Conservation (phyloP, 176 grass and related monocot genomes). For the Oryza longistaminata region DNA sequence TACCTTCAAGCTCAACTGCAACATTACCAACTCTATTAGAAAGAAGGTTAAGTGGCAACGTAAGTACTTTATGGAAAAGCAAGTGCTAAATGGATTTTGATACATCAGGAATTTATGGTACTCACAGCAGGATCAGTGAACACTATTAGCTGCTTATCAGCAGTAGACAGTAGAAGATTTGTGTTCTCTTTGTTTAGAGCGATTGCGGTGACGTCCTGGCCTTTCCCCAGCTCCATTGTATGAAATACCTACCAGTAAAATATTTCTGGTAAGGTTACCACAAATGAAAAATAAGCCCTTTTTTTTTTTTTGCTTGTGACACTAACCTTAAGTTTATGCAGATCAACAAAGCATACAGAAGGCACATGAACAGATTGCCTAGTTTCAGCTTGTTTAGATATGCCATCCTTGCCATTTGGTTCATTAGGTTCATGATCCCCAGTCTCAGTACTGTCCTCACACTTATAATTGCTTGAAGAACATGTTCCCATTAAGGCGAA, state of each 20-base stretch:
- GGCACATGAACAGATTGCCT: constrained; percentile 65
- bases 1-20: constrained; percentile 97
- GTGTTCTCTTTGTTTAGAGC: constrained; percentile 93
- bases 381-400: constrained; percentile 34
- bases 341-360: constrained; percentile 90
- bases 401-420: constrained; percentile 26
- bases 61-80: neutral
- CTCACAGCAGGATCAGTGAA: constrained; percentile 96
- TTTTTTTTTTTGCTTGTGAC: constrained; percentile 17
- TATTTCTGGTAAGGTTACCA: constrained; percentile 10
- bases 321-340: constrained; percentile 90
- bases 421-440: constrained; percentile 29
- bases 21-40: constrained; percentile 39
- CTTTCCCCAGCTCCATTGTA: constrained; percentile 59
- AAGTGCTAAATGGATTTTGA: neutral
- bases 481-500: constrained; percentile 76
- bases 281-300: constrained; percentile 5
- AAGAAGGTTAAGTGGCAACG: constrained; percentile 9
- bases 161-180: constrained; percentile 92
- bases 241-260: constrained; percentile 69
- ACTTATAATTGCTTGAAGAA: constrained; percentile 54
- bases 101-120: constrained; percentile 27
- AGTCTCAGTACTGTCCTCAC: constrained; percentile 37
- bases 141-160: constrained; percentile 80
- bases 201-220: constrained; percentile 76